phyloP scores from a whole-genome alignment of 2,329 filamentous ascomycete genomes.

The Simplicillium sp. region DNA sequence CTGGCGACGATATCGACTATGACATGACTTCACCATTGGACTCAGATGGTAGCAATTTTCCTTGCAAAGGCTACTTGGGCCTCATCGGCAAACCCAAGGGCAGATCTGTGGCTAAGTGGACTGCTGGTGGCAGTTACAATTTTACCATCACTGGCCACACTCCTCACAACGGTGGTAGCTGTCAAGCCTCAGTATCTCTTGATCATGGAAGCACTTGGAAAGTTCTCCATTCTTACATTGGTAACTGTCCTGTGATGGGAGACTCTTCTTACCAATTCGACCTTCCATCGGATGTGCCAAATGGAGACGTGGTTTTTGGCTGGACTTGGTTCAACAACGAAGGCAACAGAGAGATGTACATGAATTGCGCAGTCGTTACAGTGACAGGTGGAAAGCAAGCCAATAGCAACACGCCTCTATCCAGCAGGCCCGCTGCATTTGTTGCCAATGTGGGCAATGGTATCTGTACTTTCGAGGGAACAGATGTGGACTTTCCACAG shows the following conservation, averaged over 20 bases:
- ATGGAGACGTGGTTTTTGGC: conserved; percentile 41
- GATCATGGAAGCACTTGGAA: conserved; percentile 50
- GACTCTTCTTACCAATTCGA: conserved; percentile 41
- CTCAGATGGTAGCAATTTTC: conserved; percentile 41
- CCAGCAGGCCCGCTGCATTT: conserved; percentile 52
- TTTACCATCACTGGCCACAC: conserved; percentile 45
- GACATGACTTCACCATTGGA: conserved; percentile 51
- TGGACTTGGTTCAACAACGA: conserved; percentile 58
- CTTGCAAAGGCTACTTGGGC: conserved; percentile 43
- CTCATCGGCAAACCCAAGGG: conserved; percentile 20
- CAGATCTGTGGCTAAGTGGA: conserved; percentile 37
- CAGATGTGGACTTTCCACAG: conserved; percentile 52
- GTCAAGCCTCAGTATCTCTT: conserved; percentile 53
- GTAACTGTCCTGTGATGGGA: conserved; percentile 21
- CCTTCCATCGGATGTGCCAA: conserved; percentile 41
- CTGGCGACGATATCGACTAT: conserved; percentile 31
- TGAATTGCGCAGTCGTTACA: conserved; percentile 56
- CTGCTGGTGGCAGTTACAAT: conserved; percentile 40
- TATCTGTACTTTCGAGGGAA: conserved; percentile 44
- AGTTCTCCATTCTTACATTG: conserved; percentile 31
- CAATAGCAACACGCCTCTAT: conserved; percentile 24
- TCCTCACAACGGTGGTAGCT: conserved; percentile 49
- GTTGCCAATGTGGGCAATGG: conserved; percentile 52
- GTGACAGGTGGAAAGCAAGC: conserved; percentile 21
- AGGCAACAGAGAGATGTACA: conserved; percentile 61